Percentiles rank a stretch among this genome's conserved stretches.
These are phyloP conservation scores for Vararia minispora DNA, from an alignment of 768 basidiomycete species.

Conservation along the genomic window DNA sequence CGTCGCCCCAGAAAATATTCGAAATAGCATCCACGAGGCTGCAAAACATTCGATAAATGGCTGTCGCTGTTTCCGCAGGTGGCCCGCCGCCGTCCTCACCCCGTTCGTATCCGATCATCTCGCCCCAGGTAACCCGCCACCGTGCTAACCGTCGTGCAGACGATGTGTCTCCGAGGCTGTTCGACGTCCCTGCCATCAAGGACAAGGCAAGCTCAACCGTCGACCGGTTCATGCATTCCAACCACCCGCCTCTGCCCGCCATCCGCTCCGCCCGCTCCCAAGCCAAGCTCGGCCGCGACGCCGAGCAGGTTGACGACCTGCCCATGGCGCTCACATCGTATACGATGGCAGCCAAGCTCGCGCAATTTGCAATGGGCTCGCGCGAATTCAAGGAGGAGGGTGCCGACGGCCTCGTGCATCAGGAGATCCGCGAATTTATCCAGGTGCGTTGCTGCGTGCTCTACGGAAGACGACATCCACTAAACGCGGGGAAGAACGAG, in stretches of 20 bases:
- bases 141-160: no score
- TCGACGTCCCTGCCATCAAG: slow-evolving; percentile 35
- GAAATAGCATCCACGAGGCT: no score
- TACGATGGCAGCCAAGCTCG: slow-evolving; percentile 49
- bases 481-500: slow-evolving; percentile 21
- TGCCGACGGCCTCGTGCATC: slow-evolving; percentile 40
- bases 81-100: no score
- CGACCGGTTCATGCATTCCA: slow-evolving; percentile 37
- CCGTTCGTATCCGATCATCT: no score
- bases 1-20: no score
- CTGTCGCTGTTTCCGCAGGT: no score
- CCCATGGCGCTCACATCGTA: slow-evolving; percentile 48
- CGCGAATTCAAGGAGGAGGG: slow-evolving; percentile 43
- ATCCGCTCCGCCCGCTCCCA: slow-evolving; percentile 54
- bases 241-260: slow-evolving; percentile 54
- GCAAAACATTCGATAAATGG: no score
- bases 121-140: no score
- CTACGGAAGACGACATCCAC: background rate
- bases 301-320: slow-evolving; percentile 49
- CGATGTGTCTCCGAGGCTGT: slow-evolving; percentile 10
- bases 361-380: slow-evolving; percentile 47
- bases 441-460: slow-evolving; percentile 32
- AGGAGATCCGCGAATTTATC: slow-evolving; percentile 54
- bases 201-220: slow-evolving; percentile 36
- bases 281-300: slow-evolving; percentile 36